These are phyloP conservation scores for Suillus bovinus DNA, from an alignment of 768 basidiomycete species.

Conservation along the genomic window DNA sequence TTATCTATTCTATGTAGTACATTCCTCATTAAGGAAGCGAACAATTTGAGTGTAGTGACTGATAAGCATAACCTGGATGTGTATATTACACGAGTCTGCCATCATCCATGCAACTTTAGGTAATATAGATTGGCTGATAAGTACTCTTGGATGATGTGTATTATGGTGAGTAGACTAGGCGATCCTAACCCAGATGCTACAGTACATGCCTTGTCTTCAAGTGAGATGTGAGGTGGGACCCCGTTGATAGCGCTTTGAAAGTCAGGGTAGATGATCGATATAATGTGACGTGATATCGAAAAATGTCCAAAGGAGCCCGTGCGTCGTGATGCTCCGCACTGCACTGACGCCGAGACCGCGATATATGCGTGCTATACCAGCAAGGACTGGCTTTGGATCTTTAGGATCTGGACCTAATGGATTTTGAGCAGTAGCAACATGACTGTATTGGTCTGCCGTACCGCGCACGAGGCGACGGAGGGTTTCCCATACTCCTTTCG, in stretches of 20 bases:
- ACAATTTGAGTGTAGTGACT: not conserved
- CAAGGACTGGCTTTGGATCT: constrained; percentile 72
- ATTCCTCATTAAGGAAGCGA: not conserved
- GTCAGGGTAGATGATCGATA: constrained; percentile 60
- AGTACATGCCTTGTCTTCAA: constrained; percentile 26
- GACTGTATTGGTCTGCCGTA: constrained; percentile 28
- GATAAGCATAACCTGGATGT: not conserved
- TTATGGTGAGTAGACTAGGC: constrained; percentile 12
- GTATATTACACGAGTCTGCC: not conserved
- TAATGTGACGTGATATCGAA: constrained; percentile 79
- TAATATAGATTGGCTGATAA: not conserved
- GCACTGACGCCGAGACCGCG: constrained; percentile 94
- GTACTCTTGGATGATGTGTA: constrained; percentile 3
- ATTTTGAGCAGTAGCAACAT: constrained; percentile 7
- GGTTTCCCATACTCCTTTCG: constrained; percentile 73
- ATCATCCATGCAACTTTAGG: not conserved
- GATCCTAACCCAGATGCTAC: constrained; percentile 19
- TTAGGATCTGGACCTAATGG: constrained; percentile 72
- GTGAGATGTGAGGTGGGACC: constrained; percentile 13
- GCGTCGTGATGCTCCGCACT: constrained; percentile 87
- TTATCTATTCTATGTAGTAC: not conserved
- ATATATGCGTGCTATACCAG: constrained; percentile 84
- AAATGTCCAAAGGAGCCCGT: constrained; percentile 92
- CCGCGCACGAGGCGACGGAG: constrained; percentile 80
- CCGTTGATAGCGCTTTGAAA: not conserved